phyloP scores from a whole-genome alignment of 768 basidiomycete genomes.

The Phlebiopsis gigantea region DNA sequence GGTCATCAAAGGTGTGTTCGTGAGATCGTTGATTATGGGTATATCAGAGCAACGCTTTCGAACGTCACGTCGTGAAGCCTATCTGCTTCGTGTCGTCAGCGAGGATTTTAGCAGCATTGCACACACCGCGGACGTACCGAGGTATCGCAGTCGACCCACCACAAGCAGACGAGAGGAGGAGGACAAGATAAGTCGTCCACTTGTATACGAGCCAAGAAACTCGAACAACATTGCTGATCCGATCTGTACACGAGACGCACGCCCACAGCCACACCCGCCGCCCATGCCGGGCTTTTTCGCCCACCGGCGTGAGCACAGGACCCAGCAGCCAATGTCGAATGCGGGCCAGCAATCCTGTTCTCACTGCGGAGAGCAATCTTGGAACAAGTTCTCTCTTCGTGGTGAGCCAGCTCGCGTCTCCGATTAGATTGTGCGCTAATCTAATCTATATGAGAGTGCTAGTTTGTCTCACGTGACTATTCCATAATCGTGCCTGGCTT shows the following conservation, averaged over 20 bases:
- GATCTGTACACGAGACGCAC: neutral
- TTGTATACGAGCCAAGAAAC: neutral
- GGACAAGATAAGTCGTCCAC: neutral
- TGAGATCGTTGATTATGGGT: neutral
- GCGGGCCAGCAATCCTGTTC: neutral
- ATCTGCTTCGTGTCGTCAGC: neutral
- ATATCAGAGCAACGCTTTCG: neutral
- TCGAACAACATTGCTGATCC: conserved; percentile 1
- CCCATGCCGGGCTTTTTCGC: neutral
- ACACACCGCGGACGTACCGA: neutral
- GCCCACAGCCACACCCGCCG: neutral
- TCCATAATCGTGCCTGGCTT: no score
- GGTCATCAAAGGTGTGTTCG: neutral
- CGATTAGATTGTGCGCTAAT: no score
- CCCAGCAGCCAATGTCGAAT: neutral
- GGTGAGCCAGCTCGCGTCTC: no score
- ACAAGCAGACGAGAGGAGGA: neutral
- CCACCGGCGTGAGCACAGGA: neutral
- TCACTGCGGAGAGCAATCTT: neutral
- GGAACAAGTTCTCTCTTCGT: neutral
- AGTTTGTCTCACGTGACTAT: no score
- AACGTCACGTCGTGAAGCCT: neutral
- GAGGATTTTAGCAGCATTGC: neutral
- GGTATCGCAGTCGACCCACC: neutral
- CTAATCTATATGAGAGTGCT: no score